Base-by-base conservation (phyloP, 495 filamentous ascomycete genomes). In the Penicillium parvum region DNA sequence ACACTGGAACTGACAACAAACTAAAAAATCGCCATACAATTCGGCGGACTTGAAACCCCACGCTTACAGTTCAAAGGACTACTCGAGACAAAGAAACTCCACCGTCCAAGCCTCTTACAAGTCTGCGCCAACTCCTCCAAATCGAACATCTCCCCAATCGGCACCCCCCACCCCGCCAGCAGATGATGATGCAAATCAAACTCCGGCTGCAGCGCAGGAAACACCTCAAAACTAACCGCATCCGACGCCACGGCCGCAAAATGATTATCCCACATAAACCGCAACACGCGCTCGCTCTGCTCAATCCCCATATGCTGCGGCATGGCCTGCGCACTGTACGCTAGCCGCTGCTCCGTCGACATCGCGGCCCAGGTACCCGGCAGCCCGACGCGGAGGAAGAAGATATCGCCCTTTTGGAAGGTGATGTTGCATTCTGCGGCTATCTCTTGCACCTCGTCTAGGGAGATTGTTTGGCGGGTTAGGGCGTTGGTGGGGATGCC, bases 371-470 rank as follows among this genome's bases (percentile, higher is more conserved):
- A 77, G 53, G 39, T 65, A 35, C 34, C 57, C 10, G 53, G 69
- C 48, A 85, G 77, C 0, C 86, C 85, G 5, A 78, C 78, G n/a
- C 86, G 76, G n/a, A 90, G 60, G 55, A 90, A 78, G 40, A 90
- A 70, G 36, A 90, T 78, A 53, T 90, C 86, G 4, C 78, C 79
- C 18, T 57, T 55, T 32, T 70, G 61, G 40, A 82, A 73, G 32
- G 72, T 63, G 53, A 87, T 74, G 32, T 82, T 77, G 22, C 76
- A 79, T 18, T 82, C 80, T 43, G 73, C 65, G 3, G 67, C 68
- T 14, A 73, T 77, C 8, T 62, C 56, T 20, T 61, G 59, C 17
- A 76, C 67, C 9, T 68, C 69, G 38, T 75, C 72, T 0, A 75
- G 63, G 3, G 79, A 78, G 50, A 91, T 82, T 25, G 69, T 71